A percentile compares a stretch with the other conserved stretches of the same genome.
phyloP scores from a whole-genome alignment of 371 early-diverging fungal genomes.

The Mucor velutinosus region DNA sequence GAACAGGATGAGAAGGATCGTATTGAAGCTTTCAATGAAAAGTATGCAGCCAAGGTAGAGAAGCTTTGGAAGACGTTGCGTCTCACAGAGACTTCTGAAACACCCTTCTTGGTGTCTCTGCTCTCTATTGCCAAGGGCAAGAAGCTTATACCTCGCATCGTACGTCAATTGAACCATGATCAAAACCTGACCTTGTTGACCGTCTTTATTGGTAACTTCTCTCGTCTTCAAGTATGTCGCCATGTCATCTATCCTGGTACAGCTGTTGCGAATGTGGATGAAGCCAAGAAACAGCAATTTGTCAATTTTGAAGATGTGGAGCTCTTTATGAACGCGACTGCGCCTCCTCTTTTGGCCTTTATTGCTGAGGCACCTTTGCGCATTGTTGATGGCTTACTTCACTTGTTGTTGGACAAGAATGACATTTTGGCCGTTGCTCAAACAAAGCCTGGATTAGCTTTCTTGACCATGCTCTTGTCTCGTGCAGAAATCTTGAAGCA shows the following conservation, averaged over 20 bases:
- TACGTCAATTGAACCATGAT: conserved; percentile 76
- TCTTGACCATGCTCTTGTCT: conserved; percentile 88
- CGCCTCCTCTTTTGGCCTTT: conserved; percentile 80
- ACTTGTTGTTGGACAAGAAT: conserved; percentile 85
- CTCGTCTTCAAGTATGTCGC: conserved; percentile 83
- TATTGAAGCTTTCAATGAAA: conserved; percentile 37
- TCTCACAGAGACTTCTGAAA: conserved; percentile 7
- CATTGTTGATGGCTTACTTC: conserved; percentile 77
- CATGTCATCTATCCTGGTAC: conserved; percentile 59
- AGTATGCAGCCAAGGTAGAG: conserved; percentile 53
- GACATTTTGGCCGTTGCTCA: conserved; percentile 82
- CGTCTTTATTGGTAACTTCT: conserved; percentile 80
- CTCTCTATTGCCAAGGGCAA: conserved; percentile 86
- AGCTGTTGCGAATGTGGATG: conserved; percentile 50
- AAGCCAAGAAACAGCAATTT: conserved; percentile 45
- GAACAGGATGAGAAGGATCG: conserved; percentile 52
- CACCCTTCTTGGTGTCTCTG: conserved; percentile 54
- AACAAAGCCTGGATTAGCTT: conserved; percentile 84
- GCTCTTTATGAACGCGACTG: conserved; percentile 80
- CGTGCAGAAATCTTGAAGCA: conserved; percentile 90
- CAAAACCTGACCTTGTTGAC: conserved; percentile 78
- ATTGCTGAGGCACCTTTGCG: conserved; percentile 82
- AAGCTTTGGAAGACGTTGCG: conserved; percentile 67
- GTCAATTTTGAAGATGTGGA: conserved; percentile 69
- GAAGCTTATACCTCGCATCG: conserved; percentile 81